Evolutionary conservation across 2,329 filamentous ascomycete genomes (phyloP).

Genomic region (Didymella keratinophila): DNA sequence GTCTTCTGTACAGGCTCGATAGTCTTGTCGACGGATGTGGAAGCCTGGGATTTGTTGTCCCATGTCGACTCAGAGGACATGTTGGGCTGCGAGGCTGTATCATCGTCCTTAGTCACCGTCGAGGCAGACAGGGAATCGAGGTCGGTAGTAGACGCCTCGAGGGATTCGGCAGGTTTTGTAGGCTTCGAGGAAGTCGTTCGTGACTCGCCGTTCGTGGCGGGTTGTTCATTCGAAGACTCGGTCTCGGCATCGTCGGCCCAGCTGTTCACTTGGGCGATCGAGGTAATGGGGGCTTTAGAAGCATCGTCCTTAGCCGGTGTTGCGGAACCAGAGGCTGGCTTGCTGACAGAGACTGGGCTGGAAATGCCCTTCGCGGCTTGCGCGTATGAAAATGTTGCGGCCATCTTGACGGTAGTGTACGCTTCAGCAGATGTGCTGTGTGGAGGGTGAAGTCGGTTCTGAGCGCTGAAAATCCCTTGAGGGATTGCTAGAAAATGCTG

Average conservation of each 20-base stretch:
- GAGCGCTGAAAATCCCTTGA: constrained; percentile 39
- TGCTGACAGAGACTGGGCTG: constrained; percentile 54
- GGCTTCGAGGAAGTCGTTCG: constrained; percentile 31
- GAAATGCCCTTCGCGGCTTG: constrained; percentile 88
- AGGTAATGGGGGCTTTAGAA: constrained; percentile 31
- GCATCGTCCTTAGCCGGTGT: constrained; percentile 53
- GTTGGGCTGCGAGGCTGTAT: constrained; percentile 68
- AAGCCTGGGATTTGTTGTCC: constrained; percentile 70
- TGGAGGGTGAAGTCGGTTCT: constrained; percentile 12
- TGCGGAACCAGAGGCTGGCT: constrained; percentile 53
- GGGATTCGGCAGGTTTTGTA: constrained; percentile 29
- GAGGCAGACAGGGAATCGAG: constrained; percentile 62
- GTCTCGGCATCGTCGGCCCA: constrained; percentile 60
- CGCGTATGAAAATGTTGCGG: constrained; percentile 82
- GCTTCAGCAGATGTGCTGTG: constrained; percentile 13
- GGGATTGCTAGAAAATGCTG: constrained; percentile 42
- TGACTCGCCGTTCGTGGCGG: constrained; percentile 34
- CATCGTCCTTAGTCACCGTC: constrained; percentile 66
- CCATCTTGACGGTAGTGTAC: constrained; percentile 33
- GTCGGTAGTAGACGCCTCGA: constrained; percentile 60
- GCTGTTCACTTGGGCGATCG: constrained; percentile 49
- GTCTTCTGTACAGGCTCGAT: constrained; percentile 58
- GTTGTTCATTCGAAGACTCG: constrained; percentile 38
- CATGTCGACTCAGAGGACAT: constrained; percentile 71
- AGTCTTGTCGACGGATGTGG: constrained; percentile 70